Evolutionary conservation across 2,329 filamentous ascomycete genomes (phyloP).

Genomic region (Pseudopyrenochaeta lycopersici): DNA sequence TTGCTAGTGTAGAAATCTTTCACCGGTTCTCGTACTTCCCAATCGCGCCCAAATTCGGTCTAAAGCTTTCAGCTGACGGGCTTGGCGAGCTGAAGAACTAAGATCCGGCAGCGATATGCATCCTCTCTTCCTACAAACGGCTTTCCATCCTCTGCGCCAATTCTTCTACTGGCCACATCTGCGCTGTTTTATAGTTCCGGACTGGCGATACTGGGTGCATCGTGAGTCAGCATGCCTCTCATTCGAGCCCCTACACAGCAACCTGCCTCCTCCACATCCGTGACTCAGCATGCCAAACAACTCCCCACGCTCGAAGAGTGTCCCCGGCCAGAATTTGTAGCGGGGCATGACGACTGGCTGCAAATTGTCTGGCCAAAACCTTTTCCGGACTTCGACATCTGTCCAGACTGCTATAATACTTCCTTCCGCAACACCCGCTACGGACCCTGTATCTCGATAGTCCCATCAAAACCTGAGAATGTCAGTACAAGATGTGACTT

Average conservation of each 20-base stretch:
- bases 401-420: constrained; percentile 27
- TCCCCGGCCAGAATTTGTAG: constrained; percentile 10
- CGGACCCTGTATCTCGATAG: constrained; percentile 13
- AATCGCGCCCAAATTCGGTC: constrained; percentile 6
- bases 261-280: constrained; percentile 6
- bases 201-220: constrained; percentile 2
- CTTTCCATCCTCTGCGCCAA: not conserved
- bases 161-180: not conserved
- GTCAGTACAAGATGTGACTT: constrained; percentile 18
- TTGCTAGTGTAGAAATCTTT: constrained; percentile 6
- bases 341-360: constrained; percentile 21
- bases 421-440: constrained; percentile 25
- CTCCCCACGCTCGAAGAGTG: constrained; percentile 15
- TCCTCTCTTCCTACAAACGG: not conserved
- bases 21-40: constrained; percentile 16
- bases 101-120: not conserved
- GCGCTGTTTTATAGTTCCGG: not conserved
- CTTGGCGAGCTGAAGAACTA: not conserved
- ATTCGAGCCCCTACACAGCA: constrained; percentile 11
- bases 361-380: constrained; percentile 15
- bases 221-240: constrained; percentile 17
- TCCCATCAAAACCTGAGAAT: constrained; percentile 16
- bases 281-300: not conserved
- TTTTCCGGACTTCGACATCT: constrained; percentile 26
- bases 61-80: not conserved